A percentile compares a stretch with the other conserved stretches of the same genome.
Conservation (phyloP, 169 alveolate genomes). For the Cryptosporidium canis region DNA sequence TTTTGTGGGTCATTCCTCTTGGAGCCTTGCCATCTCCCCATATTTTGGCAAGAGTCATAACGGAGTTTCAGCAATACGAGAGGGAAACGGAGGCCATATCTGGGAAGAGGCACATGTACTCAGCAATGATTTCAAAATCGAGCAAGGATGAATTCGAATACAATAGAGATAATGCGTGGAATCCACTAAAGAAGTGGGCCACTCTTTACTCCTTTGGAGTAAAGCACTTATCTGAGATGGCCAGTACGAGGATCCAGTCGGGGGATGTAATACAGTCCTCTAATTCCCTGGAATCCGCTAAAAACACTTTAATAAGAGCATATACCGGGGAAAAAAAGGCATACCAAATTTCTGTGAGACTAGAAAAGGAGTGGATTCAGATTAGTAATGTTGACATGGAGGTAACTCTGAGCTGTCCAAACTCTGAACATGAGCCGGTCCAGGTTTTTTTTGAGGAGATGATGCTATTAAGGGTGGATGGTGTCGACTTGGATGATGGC, state of each 20-base stretch:
- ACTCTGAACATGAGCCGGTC: neutral
- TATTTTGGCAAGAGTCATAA: constrained; percentile 29
- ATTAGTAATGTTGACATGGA: constrained; percentile 3
- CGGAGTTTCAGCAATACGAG: constrained; percentile 37
- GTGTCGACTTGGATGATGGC: neutral
- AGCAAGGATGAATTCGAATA: constrained; percentile 18
- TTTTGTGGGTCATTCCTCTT: constrained; percentile 59
- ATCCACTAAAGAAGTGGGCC: constrained; percentile 65
- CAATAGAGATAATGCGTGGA: constrained; percentile 46
- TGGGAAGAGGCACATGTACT: neutral
- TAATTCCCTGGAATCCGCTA: neutral
- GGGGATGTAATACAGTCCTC: neutral
- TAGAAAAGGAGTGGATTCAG: constrained; percentile 42
- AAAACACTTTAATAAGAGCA: neutral
- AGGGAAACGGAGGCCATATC: neutral
- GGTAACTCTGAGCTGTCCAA: neutral
- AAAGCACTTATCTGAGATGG: neutral
- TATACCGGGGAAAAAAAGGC: neutral
- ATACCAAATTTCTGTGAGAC: neutral
- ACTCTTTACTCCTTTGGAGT: constrained; percentile 15
- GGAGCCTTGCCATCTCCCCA: constrained; percentile 71
- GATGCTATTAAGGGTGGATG: constrained; percentile 8
- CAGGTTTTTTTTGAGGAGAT: constrained; percentile 13
- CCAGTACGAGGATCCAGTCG: neutral
- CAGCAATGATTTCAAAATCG: neutral